phyloP scores from a whole-genome alignment of 2,329 filamentous ascomycete species.

The Cladophialophora chaetospira region DNA sequence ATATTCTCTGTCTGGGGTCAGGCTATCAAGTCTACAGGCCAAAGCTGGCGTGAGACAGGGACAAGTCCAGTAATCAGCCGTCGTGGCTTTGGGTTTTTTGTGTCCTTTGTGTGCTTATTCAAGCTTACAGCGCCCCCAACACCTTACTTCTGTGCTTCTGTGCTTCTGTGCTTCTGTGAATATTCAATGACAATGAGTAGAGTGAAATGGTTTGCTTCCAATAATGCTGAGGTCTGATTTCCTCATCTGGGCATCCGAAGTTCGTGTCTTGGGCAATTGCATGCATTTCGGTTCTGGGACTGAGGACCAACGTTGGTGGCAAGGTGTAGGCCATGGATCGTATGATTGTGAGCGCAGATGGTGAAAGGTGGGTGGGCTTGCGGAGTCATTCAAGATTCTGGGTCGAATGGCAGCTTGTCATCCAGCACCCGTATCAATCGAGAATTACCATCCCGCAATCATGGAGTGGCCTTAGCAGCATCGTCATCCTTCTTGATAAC shows the following conservation, averaged over 20 bases:
- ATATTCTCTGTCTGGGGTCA: too few species aligned
- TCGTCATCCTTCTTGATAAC: slow-evolving; percentile 18
- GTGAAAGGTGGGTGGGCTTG: too few species aligned
- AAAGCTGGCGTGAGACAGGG: too few species aligned
- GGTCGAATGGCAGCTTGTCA: too few species aligned
- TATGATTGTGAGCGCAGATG: too few species aligned
- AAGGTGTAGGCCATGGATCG: not conserved
- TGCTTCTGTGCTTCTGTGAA: not conserved
- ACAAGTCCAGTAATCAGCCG: too few species aligned
- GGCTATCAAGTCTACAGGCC: too few species aligned
- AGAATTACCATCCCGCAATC: too few species aligned
- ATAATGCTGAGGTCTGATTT: not conserved
- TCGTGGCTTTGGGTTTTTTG: too few species aligned
- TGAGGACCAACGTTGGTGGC: not conserved
- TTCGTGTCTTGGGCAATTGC: not conserved
- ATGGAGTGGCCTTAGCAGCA: not conserved
- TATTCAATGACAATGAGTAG: not conserved
- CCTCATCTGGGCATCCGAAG: not conserved
- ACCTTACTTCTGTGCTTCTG: not conserved
- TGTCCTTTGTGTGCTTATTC: too few species aligned
- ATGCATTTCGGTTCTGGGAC: not conserved
- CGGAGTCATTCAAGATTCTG: too few species aligned
- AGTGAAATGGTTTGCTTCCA: not conserved
- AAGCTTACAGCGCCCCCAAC: not conserved
- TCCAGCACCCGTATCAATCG: too few species aligned